phyloP scores from a whole-genome alignment of 495 filamentous ascomycete species.

The Xylaria grammica region DNA sequence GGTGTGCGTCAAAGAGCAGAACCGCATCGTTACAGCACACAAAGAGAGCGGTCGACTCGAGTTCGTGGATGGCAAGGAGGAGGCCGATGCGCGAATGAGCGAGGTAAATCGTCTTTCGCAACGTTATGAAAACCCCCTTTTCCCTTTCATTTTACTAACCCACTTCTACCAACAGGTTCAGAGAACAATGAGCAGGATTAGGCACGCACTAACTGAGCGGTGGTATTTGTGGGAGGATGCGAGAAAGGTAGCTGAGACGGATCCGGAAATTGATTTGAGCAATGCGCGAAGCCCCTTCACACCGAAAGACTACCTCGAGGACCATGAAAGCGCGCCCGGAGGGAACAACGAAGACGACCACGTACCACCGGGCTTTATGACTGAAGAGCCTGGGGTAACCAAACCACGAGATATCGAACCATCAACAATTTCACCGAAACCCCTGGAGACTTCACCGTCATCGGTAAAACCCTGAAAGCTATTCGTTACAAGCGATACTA shows the following conservation, averaged over 20 bases:
- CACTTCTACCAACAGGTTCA: slow-evolving; percentile 58
- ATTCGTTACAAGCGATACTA: neutral
- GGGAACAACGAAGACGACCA: slow-evolving; percentile 1
- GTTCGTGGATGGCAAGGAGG: slow-evolving; percentile 70
- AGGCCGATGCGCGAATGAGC: slow-evolving; percentile 61
- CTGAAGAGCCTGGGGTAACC: slow-evolving; percentile 20
- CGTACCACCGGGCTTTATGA: slow-evolving; percentile 12
- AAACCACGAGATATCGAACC: slow-evolving; percentile 28
- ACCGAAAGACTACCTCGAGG: slow-evolving; percentile 48
- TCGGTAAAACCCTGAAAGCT: slow-evolving; percentile 30
- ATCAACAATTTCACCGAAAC: slow-evolving; percentile 30
- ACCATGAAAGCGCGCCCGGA: slow-evolving; percentile 23
- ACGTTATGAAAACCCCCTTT: neutral
- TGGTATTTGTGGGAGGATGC: slow-evolving; percentile 92
- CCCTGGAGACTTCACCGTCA: slow-evolving; percentile 26
- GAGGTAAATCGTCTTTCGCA: slow-evolving; percentile 57
- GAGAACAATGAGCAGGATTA: slow-evolving; percentile 76
- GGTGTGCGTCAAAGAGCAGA: slow-evolving; percentile 91
- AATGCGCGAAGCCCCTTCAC: slow-evolving; percentile 54
- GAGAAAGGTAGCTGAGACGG: slow-evolving; percentile 67
- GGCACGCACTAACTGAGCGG: slow-evolving; percentile 83
- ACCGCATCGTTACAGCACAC: slow-evolving; percentile 80
- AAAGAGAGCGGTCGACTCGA: slow-evolving; percentile 67
- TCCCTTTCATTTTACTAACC: neutral
- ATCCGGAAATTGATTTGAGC: slow-evolving; percentile 66